Conservation (phyloP, 106 monocot species). For the Dendrobium chrysotoxum region DNA sequence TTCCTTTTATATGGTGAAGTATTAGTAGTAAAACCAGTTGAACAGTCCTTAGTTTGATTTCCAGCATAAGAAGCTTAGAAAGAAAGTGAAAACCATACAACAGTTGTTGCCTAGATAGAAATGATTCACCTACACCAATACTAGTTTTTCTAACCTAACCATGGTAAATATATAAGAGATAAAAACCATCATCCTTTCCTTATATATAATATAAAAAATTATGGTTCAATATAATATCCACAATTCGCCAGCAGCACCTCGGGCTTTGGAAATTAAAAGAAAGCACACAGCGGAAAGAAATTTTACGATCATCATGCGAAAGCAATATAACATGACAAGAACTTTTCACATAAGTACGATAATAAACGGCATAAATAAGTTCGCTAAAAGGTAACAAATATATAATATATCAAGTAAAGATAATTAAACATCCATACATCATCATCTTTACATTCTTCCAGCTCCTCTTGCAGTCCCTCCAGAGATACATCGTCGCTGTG, state of each 20-base stretch:
- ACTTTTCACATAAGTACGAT: neutral
- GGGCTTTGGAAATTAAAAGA: neutral
- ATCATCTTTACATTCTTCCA: conserved; percentile 77
- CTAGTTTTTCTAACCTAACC: neutral
- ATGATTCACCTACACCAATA: neutral
- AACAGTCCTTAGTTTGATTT: neutral
- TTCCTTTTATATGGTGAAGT: neutral
- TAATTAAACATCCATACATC: conserved; percentile 30
- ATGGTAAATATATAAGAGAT: neutral
- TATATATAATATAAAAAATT: neutral
- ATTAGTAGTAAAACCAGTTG: neutral
- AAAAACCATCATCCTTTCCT: neutral
- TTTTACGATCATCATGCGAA: neutral
- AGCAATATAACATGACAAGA: neutral
- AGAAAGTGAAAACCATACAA: neutral
- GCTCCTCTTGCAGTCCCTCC: conserved; percentile 69
- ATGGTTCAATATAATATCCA: neutral
- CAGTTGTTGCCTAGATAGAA: neutral
- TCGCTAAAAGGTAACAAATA: neutral
- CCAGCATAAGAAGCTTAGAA: neutral
- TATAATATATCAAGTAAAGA: neutral
- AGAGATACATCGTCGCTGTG: conserved; percentile 67
- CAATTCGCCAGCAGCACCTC: neutral
- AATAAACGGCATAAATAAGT: neutral
- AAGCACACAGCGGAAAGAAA: neutral